phyloP scores from a whole-genome alignment of 1,284 basidiomycete genomes.

The Acaromyces ingoldii region DNA sequence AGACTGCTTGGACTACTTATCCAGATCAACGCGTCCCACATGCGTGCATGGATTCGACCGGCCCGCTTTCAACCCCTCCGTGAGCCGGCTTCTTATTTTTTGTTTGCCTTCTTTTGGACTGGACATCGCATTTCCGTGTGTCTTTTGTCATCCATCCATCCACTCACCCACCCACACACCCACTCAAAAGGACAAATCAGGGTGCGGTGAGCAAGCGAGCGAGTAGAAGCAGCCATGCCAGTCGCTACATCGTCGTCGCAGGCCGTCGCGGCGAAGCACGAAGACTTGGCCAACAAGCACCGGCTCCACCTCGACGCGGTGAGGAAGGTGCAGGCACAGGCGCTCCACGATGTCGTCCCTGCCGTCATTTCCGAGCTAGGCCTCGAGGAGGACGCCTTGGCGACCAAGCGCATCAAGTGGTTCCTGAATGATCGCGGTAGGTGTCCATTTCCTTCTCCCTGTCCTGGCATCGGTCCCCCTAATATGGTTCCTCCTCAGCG shows the following conservation, averaged over 20 bases:
- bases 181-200: too few relatives aligned
- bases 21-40: too few relatives aligned
- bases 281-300: slow-evolving; percentile 23
- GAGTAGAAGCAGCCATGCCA: too few relatives aligned
- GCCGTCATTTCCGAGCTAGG: slow-evolving; percentile 14
- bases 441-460: background rate
- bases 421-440: slow-evolving; percentile 10
- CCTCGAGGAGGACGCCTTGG: background rate
- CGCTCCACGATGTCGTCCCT: slow-evolving; percentile 19
- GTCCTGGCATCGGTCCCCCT: background rate
- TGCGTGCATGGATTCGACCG: too few relatives aligned
- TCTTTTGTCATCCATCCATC: too few relatives aligned
- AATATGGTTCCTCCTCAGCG: slow-evolving; percentile 3
- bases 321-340: slow-evolving; percentile 13
- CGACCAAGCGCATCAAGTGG: background rate
- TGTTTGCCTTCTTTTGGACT: too few relatives aligned
- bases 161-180: too few relatives aligned
- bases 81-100: too few relatives aligned
- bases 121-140: too few relatives aligned
- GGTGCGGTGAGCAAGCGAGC: too few relatives aligned
- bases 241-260: background rate
- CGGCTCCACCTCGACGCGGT: slow-evolving; percentile 7
- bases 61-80: too few relatives aligned
- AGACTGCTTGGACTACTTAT: too few relatives aligned
- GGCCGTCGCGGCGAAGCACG: slow-evolving; percentile 27